These are phyloP conservation scores for Cyclocybe cylindracea DNA, from an alignment of 768 basidiomycete genomes.

Conservation along the genomic window DNA sequence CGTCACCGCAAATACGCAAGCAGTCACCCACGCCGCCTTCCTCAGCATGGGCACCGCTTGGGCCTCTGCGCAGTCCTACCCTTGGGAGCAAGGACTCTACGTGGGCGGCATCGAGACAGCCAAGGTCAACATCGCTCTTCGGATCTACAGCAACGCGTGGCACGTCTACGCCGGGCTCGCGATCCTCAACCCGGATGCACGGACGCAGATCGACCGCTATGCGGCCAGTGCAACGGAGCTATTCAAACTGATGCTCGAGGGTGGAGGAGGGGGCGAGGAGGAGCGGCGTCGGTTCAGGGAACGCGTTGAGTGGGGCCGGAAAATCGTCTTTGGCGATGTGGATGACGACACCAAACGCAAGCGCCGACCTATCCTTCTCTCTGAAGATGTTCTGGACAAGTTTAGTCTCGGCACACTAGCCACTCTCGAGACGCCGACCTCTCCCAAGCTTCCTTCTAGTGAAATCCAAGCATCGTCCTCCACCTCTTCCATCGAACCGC, in stretches of 20 bases:
- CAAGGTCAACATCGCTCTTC: constrained; percentile 94
- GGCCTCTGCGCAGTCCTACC: constrained; percentile 74
- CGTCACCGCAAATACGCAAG: constrained; percentile 98
- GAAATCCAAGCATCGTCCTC: not conserved
- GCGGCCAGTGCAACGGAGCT: constrained; percentile 83
- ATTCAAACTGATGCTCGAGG: constrained; percentile 92
- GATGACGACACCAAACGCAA: constrained; percentile 18
- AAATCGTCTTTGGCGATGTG: constrained; percentile 70
- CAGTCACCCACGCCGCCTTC: constrained; percentile 97
- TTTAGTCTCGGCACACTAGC: constrained; percentile 73
- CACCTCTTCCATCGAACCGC: constrained; percentile 34
- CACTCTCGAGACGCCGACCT: constrained; percentile 2
- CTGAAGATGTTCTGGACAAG: constrained; percentile 81
- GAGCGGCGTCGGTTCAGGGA: constrained; percentile 54
- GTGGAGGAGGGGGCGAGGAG: constrained; percentile 37
- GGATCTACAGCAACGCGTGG: constrained; percentile 97
- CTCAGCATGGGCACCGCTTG: constrained; percentile 99
- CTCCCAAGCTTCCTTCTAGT: constrained; percentile 2
- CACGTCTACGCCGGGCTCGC: constrained; percentile 99
- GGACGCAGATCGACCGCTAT: constrained; percentile 88
- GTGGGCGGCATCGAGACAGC: constrained; percentile 97
- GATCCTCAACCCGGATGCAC: constrained; percentile 91
- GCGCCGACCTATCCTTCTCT: constrained; percentile 72
- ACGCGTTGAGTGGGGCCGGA: constrained; percentile 73
- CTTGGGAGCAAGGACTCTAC: constrained; percentile 95